Evolutionary conservation across 2,329 filamentous ascomycete species (phyloP).

Genomic region (Ilyonectria robusta): DNA sequence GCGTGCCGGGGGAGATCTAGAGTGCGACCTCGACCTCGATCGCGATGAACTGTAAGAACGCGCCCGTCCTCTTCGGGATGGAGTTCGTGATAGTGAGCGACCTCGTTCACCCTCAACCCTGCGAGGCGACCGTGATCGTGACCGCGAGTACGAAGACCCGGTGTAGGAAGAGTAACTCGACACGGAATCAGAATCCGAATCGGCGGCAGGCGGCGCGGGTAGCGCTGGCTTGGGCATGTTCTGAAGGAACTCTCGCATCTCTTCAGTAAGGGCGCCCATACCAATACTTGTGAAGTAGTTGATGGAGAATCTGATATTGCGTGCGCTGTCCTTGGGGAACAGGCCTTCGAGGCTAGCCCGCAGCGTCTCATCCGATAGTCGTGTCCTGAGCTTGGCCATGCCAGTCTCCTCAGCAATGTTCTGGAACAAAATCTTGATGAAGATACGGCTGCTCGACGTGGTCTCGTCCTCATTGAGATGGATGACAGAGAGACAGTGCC

Average conservation of each 20-base stretch:
- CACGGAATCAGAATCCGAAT: constrained; percentile 79
- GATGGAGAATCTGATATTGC: constrained; percentile 96
- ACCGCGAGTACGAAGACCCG: constrained; percentile 71
- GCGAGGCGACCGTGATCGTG: constrained; percentile 58
- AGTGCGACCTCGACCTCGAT: constrained; percentile 64
- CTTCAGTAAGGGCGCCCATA: constrained; percentile 94
- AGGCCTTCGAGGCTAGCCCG: constrained; percentile 85
- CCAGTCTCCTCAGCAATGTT: constrained; percentile 90
- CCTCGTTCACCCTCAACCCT: constrained; percentile 43
- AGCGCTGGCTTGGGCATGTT: constrained; percentile 89
- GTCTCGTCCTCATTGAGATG: constrained; percentile 98
- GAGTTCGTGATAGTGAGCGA: constrained; percentile 49
- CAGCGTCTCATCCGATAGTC: constrained; percentile 84
- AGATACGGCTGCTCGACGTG: constrained; percentile 95
- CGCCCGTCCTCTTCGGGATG: constrained; percentile 44
- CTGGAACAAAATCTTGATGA: constrained; percentile 98
- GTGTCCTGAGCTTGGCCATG: constrained; percentile 81
- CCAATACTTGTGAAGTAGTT: constrained; percentile 99
- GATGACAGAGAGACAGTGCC: constrained; percentile 88
- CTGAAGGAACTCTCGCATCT: constrained; percentile 91
- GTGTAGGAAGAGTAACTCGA: constrained; percentile 86
- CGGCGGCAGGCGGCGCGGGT: constrained; percentile 74
- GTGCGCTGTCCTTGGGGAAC: constrained; percentile 90
- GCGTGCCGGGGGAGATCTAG: constrained; percentile 55
- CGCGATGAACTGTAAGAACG: constrained; percentile 50